Conservation (phyloP, 2,329 filamentous ascomycete genomes). For the Fusarium succisae region DNA sequence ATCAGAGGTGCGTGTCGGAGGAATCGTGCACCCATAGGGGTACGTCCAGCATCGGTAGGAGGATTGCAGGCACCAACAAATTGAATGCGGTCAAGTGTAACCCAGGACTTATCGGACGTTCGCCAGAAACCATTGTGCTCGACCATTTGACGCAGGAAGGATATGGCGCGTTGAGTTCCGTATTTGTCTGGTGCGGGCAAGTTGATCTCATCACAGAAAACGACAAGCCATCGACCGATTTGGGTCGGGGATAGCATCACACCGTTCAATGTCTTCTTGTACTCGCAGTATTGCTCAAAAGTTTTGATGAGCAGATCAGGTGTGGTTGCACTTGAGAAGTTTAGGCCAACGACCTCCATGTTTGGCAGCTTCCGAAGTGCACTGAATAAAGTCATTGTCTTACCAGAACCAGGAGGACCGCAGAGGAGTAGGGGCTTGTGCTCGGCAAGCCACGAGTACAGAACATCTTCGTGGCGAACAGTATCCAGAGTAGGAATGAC, state of each 20-base stretch:
- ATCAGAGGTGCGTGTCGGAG: constrained; percentile 96
- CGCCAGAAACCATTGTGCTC: constrained; percentile 99
- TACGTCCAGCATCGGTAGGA: constrained; percentile 95
- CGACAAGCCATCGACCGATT: constrained; percentile 95
- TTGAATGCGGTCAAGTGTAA: constrained; percentile 95
- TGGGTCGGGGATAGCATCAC: constrained; percentile 96
- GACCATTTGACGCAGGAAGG: constrained; percentile 95
- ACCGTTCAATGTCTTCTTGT: constrained; percentile 97
- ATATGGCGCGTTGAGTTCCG: constrained; percentile 95
- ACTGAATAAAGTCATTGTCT: constrained; percentile 99
- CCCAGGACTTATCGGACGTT: constrained; percentile 97
- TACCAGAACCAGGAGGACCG: constrained; percentile 96
- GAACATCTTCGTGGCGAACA: constrained; percentile 96
- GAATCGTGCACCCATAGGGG: constrained; percentile 91
- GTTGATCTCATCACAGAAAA: constrained; percentile 99
- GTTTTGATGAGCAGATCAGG: constrained; percentile 98
- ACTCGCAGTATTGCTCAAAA: constrained; percentile 99
- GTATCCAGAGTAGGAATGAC: constrained; percentile 98
- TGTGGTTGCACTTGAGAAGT: constrained; percentile 98
- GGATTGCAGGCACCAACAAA: constrained; percentile 99
- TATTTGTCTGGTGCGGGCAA: constrained; percentile 97
- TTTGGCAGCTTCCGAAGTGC: constrained; percentile 95
- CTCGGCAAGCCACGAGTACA: constrained; percentile 99
- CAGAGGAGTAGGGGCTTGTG: constrained; percentile 97
- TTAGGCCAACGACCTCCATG: constrained; percentile 98